These are phyloP conservation scores for Blumeriella jaapii DNA, from an alignment of 2,329 filamentous ascomycete genomes.

Conservation along the genomic window DNA sequence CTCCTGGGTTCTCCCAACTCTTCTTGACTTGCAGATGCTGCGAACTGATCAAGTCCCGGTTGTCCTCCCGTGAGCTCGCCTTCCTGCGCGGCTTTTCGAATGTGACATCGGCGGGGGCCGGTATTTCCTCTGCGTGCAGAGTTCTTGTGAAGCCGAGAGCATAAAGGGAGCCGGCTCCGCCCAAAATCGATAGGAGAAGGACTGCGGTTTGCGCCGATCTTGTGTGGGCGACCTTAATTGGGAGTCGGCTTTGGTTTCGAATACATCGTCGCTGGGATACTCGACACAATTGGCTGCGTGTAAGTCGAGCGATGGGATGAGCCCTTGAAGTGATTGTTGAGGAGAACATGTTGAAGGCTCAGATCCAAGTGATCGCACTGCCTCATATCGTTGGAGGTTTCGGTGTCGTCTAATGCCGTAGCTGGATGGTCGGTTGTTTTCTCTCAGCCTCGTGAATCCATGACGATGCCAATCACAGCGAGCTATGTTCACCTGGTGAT, in stretches of 20 bases:
- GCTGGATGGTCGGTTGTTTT: not conserved
- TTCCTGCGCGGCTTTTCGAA: conserved; percentile 56
- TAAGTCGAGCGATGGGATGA: conserved; percentile 11
- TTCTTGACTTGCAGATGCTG: conserved; percentile 81
- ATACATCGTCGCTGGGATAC: conserved; percentile 17
- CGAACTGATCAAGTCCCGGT: conserved; percentile 65
- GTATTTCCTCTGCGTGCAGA: conserved; percentile 23
- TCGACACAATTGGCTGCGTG: conserved; percentile 8
- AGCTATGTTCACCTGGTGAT: not conserved
- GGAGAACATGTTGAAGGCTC: conserved; percentile 15
- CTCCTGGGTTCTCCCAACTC: conserved; percentile 71
- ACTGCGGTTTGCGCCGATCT: conserved; percentile 8
- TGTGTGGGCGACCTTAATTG: conserved; percentile 10
- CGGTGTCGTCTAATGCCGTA: no score
- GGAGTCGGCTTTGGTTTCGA: conserved; percentile 9
- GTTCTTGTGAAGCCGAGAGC: conserved; percentile 17
- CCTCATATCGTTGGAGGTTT: no score
- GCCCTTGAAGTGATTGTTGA: conserved; percentile 11
- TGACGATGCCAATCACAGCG: conserved; percentile 10
- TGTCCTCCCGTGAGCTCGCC: conserved; percentile 55
- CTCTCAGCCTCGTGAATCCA: conserved; percentile 14
- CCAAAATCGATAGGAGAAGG: conserved; percentile 15
- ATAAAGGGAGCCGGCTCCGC: conserved; percentile 20
- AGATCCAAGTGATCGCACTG: not conserved
- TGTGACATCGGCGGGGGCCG: conserved; percentile 39